A percentile compares a stretch with the other conserved stretches of the same genome.
These are phyloP conservation scores for Hanseniaspora thailandica DNA, from an alignment of 805 yeast genomes.

Conservation along the genomic window DNA sequence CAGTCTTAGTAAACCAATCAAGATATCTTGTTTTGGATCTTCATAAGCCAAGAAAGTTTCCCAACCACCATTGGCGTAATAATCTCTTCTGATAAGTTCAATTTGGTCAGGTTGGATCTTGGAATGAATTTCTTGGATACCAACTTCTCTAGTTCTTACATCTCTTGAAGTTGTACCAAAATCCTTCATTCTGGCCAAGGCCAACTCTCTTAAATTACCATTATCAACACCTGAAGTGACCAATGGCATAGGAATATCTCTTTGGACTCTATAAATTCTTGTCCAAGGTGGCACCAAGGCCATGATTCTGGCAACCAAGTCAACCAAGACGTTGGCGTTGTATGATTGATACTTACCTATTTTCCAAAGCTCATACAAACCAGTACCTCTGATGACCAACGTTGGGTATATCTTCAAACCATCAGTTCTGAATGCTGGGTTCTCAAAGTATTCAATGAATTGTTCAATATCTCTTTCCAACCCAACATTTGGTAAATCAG, in stretches of 20 bases:
- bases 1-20: constrained; percentile 79
- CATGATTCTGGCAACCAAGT: constrained; percentile 86
- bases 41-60: constrained; percentile 93
- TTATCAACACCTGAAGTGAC: constrained; percentile 97
- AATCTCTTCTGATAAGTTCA: constrained; percentile 87
- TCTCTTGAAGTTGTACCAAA: constrained; percentile 93
- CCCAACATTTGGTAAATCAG: constrained; percentile 95
- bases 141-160: constrained; percentile 95
- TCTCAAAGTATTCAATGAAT: constrained; percentile 90
- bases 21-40: constrained; percentile 91
- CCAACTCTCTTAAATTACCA: constrained; percentile 90
- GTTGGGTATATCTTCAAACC: constrained; percentile 94
- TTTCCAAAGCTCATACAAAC: constrained; percentile 93
- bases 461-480: constrained; percentile 97
- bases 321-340: constrained; percentile 86
- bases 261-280: constrained; percentile 91
- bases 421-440: constrained; percentile 93
- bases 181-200: constrained; percentile 94
- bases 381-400: constrained; percentile 92
- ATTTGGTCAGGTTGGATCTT: constrained; percentile 95
- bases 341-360: constrained; percentile 88
- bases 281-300: constrained; percentile 99
- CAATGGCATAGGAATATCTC: constrained; percentile 98
- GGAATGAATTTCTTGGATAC: constrained; percentile 96
- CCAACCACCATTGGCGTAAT: constrained; percentile 97